Evolutionary conservation across 192 early-diverging fungal genomes (phyloP), one percentile per base, ranked within the genome.

Genomic region (Umbelopsis sp.): DNA sequence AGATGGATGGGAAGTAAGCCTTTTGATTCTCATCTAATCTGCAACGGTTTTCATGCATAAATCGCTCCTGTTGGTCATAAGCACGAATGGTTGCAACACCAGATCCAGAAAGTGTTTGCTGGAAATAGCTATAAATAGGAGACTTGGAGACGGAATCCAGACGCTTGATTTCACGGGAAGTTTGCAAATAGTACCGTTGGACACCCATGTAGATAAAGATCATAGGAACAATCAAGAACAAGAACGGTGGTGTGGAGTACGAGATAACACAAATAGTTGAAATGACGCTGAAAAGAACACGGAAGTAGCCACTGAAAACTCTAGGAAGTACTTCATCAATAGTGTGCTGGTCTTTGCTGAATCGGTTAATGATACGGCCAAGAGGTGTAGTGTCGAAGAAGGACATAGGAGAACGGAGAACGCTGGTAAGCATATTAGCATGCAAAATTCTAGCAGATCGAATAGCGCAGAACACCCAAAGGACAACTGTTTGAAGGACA

Each of bases 281-380:
- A 1, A 83, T 52, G 12, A 88, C 85, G 24, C 75, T 70, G 36
- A 73, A 66, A 1, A 75, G 68, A 14, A 71, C 74, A 31, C 75
- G 73, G 56, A 88, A 81, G 49, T 83, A 93, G 14, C 70, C 79
- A 24, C 77, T 67, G 51, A 91, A 84, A 20, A 80, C 80, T 36
- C 85, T 71, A 16, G 90, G 89, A 14, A 94, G 76, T 20, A 85
- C 74, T 72, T 94, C 92, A 68, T 95, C 95, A 10, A 94, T 80
- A 22, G 88, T 90, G 73, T 90, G 87, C 69, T 92, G 86, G 72
- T 97, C 96, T 70, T 93, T 95, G 51, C 91, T 91, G 75, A 97
- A 96, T 14, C 96, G 89, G 74, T 97, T 94, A 34, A 96, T 74
- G 75, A 96, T 89, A 52, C 96, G 88, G 11, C 96, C 94, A 0